Percentiles rank a stretch among this genome's conserved stretches.
These are phyloP conservation scores for Novakomyces olei DNA, from an alignment of 805 yeast genomes.

Conservation along the genomic window DNA sequence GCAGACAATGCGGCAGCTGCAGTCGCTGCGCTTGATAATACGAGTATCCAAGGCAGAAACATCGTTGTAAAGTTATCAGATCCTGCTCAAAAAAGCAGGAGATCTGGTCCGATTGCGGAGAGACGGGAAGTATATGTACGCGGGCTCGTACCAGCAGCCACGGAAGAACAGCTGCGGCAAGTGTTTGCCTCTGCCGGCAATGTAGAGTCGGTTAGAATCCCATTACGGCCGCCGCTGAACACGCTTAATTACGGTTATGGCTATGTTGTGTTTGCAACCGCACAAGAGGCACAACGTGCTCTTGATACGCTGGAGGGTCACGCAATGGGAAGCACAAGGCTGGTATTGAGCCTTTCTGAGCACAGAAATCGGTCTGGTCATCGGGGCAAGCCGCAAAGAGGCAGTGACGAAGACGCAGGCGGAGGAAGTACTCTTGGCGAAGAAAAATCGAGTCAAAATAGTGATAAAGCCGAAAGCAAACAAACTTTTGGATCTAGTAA, in stretches of 20 bases:
- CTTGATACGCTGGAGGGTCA: conserved; percentile 11
- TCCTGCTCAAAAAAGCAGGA: conserved; percentile 23
- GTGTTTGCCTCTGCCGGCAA: conserved; percentile 30
- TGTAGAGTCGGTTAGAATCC: conserved; percentile 31
- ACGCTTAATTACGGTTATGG: conserved; percentile 50
- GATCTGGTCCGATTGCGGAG: conserved; percentile 28
- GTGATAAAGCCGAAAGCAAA: background rate
- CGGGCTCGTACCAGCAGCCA: conserved; percentile 28
- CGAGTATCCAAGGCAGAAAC: conserved; percentile 12
- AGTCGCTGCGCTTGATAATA: conserved; percentile 21
- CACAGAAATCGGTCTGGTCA: background rate
- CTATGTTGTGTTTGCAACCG: conserved; percentile 28
- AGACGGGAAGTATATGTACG: conserved; percentile 36
- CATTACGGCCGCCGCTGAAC: conserved; percentile 14
- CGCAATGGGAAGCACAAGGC: no score
- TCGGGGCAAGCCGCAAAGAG: background rate
- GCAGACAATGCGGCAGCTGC: conserved; percentile 27
- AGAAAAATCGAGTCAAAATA: background rate
- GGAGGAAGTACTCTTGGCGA: no score
- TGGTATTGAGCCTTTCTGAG: no score
- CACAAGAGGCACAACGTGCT: conserved; percentile 27
- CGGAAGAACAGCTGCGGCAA: conserved; percentile 19
- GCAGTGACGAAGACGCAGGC: no score
- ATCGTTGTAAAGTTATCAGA: conserved; percentile 41
- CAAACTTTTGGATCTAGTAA: no score